Evolutionary conservation across 1,284 basidiomycete genomes (phyloP), one percentile per base, ranked within the genome.

Genomic region (Boletus mariae): DNA sequence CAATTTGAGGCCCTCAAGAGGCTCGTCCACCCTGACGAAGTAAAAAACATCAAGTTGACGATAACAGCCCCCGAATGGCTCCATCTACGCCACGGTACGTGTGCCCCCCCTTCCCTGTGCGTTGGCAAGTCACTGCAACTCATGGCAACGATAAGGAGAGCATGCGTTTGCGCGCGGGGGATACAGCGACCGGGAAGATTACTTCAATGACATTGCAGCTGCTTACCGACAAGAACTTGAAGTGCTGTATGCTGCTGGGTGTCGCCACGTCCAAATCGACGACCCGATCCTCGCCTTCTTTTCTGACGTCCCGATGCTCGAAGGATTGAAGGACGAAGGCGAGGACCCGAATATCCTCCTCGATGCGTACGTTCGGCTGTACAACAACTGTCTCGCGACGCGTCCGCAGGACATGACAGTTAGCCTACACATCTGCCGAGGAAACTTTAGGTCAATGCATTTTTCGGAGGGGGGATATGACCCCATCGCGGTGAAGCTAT

Each of bases 391-490:
- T 56, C 75, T 90, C 13, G 69, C 75, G 53, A 75, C 73, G 49
- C 78, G 80, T 43, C 85, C 86, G 1, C 60, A 61, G 35, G 87
- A 91, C 71, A 77, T 93, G 73, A 79, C 73, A 40, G 71, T 86
- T 28, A 82, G 87, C 9, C 69, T 92, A 34, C 90, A 93, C 67
- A 78, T 90, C 59, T 92, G 89, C 69, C 78, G 90, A 51, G 88
- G 89, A 25, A 92, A 92, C 73, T 91, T 17, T 8, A 23, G 58
- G 25, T 84, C 86, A 20, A 64, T 80, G 13, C 81, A 88, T 63
- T 90, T 90, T 70, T 76, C 78, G 23, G 84, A 89, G 65, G 87
- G 90, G 5, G 80, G 85, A 0, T 93, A 92, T 65, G 83, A 80
- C 65, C 78, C 76, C 34, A 91, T 93, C 63, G 85, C 90, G 11